Base-by-base conservation (phyloP, 139 green algal species). In the Ettlia oleoabundans region DNA sequence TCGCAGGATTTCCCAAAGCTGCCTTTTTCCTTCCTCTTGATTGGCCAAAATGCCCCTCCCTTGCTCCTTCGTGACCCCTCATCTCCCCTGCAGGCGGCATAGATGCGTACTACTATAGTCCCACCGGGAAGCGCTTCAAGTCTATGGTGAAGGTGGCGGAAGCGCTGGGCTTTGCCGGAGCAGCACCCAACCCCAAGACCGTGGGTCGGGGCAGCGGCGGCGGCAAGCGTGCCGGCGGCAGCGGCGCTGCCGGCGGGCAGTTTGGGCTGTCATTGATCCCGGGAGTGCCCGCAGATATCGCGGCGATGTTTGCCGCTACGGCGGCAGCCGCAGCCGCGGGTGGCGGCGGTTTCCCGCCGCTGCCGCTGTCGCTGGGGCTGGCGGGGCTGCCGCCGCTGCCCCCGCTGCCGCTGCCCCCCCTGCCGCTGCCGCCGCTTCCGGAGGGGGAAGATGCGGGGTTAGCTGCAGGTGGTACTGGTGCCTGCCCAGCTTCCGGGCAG, bases 81-180 rank as follows among this genome's bases (percentile, higher is more conserved):
- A 33, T 26, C 18, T 47, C 26, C 9, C n/a, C 7, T 55, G 41
- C 82, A 75, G 82, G 82, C 64, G 75, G 75, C 42, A 43, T 87
- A 33, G 82, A 87, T n/a, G 82, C 82, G 4, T 87, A 84, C 52
- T 87, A 87, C 82, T 87, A 84, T 47, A 41, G 26, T 4, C 82
- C 82, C 24, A 18, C 19, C n/a, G 82, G 82, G 43, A 76, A 82
- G 71, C 78, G 82, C 18, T 76, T 47, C 78, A 87, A 87, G 40
- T 80, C 64, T 0, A 87, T 87, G 82, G 70, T 87, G 41, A 81
- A 82, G 61, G 82, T 81, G 38, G 75, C 75, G 0, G 75, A 81
- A 18, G 75, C 81, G 66, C 52, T 86, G 53, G 66, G 68, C 75
- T 80, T 78, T 58, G 53, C 53, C 30, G 75, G 81, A 1, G 22